Evolutionary conservation across 2,329 filamentous ascomycete genomes (phyloP).

Genomic region (Meredithiella fracta): DNA sequence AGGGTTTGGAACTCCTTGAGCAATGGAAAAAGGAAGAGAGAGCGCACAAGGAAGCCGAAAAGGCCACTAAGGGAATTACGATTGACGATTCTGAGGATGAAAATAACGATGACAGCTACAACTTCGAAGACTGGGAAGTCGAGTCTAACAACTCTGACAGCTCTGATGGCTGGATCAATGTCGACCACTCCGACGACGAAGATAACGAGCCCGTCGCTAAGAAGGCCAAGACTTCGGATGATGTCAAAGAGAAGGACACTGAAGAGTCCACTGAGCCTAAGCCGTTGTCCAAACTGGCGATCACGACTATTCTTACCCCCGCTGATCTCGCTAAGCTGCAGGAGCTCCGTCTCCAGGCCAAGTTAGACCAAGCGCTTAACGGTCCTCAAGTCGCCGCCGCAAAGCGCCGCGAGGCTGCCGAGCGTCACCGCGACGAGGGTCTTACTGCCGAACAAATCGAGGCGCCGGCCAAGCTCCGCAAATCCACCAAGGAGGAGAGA

Average conservation of each 20-base stretch:
- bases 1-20: constrained; percentile 79
- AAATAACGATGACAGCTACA: constrained; percentile 41
- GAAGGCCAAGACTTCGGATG: constrained; percentile 23
- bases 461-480: constrained; percentile 63
- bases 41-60: constrained; percentile 52
- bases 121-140: constrained; percentile 45
- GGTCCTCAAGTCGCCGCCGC: constrained; percentile 19
- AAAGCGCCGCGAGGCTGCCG: constrained; percentile 31
- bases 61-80: constrained; percentile 32
- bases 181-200: constrained; percentile 69
- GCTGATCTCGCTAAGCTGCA: constrained; percentile 90
- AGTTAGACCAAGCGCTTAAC: constrained; percentile 48
- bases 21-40: constrained; percentile 88
- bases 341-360: constrained; percentile 62
- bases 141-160: constrained; percentile 45
- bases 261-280: constrained; percentile 23
- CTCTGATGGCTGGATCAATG: constrained; percentile 85
- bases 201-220: constrained; percentile 41
- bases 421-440: constrained; percentile 67
- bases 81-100: constrained; percentile 30
- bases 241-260: constrained; percentile 17
- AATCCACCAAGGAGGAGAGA: constrained; percentile 78
- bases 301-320: constrained; percentile 82
- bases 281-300: constrained; percentile 55
- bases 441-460: constrained; percentile 87